These are phyloP conservation scores for Logfia minima DNA, from an alignment of 129 eudicot species.

Conservation along the genomic window DNA sequence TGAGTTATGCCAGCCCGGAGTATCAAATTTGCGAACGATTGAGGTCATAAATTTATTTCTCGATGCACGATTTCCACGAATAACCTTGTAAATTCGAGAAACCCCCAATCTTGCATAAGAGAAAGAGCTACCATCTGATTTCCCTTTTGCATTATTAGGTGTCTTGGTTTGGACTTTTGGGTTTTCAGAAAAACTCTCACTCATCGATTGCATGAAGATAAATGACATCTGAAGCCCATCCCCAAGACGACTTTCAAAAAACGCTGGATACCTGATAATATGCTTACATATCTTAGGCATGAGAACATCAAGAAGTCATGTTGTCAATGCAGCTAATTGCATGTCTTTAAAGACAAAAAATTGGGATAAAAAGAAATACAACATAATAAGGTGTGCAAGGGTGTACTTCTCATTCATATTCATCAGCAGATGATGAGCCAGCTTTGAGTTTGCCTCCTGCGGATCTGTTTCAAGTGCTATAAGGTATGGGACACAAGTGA, in stretches of 20 bases:
- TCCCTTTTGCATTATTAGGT: constrained; percentile 51
- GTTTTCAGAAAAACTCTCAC: constrained; percentile 38
- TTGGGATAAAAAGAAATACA: not conserved
- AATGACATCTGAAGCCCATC: constrained; percentile 98
- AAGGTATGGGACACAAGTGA: constrained; percentile 66
- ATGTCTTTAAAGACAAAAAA: not conserved
- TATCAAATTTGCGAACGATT: constrained; percentile 83
- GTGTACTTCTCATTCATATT: constrained; percentile 94
- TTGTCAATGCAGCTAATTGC: constrained; percentile 1
- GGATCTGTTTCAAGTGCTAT: constrained; percentile 98
- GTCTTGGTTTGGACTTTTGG: constrained; percentile 48
- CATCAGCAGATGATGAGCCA: constrained; percentile 97
- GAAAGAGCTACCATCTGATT: constrained; percentile 55
- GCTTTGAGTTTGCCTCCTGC: constrained; percentile 73
- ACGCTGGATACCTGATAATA: constrained; percentile 84
- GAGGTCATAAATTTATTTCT: constrained; percentile 97
- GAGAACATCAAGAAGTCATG: constrained; percentile 6
- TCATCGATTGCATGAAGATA: constrained; percentile 76
- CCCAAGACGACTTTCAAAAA: constrained; percentile 94
- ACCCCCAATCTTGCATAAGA: constrained; percentile 76
- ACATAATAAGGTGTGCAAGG: constrained; percentile 16
- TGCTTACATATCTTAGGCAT: constrained; percentile 30
- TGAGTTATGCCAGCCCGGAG: constrained; percentile 59
- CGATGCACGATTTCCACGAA: constrained; percentile 85
- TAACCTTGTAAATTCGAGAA: constrained; percentile 92